Evolutionary conservation across 2,329 filamentous ascomycete genomes (phyloP), one percentile per base, ranked within the genome.

Genomic region (Chalaropsis thielavioides): DNA sequence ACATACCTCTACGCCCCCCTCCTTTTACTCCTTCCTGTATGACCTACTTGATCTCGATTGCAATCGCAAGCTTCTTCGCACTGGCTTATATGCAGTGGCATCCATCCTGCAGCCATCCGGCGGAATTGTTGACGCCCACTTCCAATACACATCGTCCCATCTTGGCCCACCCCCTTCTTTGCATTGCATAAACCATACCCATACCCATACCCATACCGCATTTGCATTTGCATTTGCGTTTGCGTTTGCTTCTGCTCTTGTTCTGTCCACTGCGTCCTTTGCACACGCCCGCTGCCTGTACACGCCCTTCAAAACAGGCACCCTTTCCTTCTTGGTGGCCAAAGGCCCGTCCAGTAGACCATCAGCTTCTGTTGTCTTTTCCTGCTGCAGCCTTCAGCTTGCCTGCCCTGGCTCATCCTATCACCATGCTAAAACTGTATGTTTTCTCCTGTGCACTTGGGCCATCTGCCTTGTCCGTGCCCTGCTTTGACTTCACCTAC

Each of bases 151-250:
- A 58, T 58, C 54, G 54, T 58, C 54, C 54, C 54, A 58, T 38
- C 54, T 58, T 58, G 54, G 31, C 54, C 27, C 54, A 58, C 54
- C 54, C 54, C 54, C 54, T 58, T 58, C 54, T 31, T 38, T 58
- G 54, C 54, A 38, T 38, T 58, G 46, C 46, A 51, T 51, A 51
- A 51, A 51, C 46, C 22, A 51, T 15, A n/a, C n/a, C n/a, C n/a
- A n/a, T n/a, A n/a, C n/a, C n/a, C n/a, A n/a, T n/a, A n/a, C n/a
- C n/a, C n/a, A n/a, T n/a, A 51, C 46, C 24, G 46, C 22, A 51
- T 51, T 22, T 51, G 46, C 31, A 31, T 31, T 6, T 24, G 27
- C n/a, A n/a, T n/a, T n/a, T n/a, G 46, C 22, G 27, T 51, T 22
- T 51, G 46, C 31, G 6, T 31, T 6, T 24, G 27, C 15, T 15